A percentile compares a stretch with the other conserved stretches of the same genome.
phyloP scores from a whole-genome alignment of 1,284 basidiomycete genomes.

The Austroboletus niveus region DNA sequence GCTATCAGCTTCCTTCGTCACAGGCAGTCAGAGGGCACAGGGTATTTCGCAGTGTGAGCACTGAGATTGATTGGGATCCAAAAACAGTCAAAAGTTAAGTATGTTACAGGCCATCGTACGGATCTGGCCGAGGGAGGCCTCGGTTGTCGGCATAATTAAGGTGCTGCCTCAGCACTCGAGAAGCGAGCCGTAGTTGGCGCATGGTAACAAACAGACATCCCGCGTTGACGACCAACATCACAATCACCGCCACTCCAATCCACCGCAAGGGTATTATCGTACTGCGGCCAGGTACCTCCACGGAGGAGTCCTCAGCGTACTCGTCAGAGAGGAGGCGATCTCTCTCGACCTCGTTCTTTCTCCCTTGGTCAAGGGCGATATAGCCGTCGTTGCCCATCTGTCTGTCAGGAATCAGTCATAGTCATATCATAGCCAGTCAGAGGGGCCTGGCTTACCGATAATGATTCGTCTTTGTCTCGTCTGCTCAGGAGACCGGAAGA shows the following conservation, averaged over 20 bases:
- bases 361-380: constrained; percentile 4
- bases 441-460: too few relatives aligned
- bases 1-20: background rate
- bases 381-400: constrained; percentile 20
- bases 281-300: constrained; percentile 2
- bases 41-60: background rate
- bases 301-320: background rate
- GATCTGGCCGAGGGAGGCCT: constrained; percentile 27
- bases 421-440: too few relatives aligned
- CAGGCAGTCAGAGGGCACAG: background rate
- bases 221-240: constrained; percentile 23
- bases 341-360: constrained; percentile 15
- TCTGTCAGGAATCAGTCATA: constrained; percentile 1
- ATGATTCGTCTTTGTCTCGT: background rate
- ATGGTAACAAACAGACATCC: constrained; percentile 19
- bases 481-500: background rate
- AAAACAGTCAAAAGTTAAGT: too few relatives aligned
- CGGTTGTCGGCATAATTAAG: constrained; percentile 25
- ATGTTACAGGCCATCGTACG: constrained; percentile 29
- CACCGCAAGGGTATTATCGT: constrained; percentile 3
- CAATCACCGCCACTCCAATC: constrained; percentile 18
- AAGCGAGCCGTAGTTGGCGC: constrained; percentile 15
- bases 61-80: too few relatives aligned
- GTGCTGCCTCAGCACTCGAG: constrained; percentile 17
- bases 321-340: constrained; percentile 13